These are phyloP conservation scores for Fusarium virguliforme DNA, from an alignment of 2,329 filamentous ascomycete genomes.

Conservation along the genomic window DNA sequence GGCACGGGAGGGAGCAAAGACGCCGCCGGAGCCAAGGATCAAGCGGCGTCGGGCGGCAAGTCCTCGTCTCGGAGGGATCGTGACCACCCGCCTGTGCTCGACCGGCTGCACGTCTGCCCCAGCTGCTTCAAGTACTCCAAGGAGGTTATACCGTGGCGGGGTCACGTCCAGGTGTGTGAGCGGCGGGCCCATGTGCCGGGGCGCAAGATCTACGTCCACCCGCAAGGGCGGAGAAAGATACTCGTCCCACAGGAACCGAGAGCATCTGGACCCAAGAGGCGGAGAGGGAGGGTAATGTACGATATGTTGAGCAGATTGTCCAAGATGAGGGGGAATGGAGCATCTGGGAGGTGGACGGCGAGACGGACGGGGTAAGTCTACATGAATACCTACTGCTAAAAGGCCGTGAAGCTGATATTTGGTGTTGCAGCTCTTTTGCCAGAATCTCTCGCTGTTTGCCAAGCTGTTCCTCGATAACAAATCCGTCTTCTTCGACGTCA, in stretches of 20 bases:
- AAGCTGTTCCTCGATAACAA: conserved; percentile 99
- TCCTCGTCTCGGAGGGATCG: conserved; percentile 55
- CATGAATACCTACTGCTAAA: not conserved
- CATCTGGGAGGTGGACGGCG: conserved; percentile 94
- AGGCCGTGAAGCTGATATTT: conserved; percentile 25
- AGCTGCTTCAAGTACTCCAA: conserved; percentile 94
- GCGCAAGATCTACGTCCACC: conserved; percentile 80
- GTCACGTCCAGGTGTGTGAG: conserved; percentile 73
- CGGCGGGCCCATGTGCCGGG: conserved; percentile 72
- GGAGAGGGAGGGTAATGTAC: conserved; percentile 56
- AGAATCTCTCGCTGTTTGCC: conserved; percentile 95
- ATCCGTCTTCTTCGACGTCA: conserved; percentile 97
- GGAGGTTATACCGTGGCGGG: conserved; percentile 72
- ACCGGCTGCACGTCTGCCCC: conserved; percentile 87
- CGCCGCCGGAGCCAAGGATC: conserved; percentile 48
- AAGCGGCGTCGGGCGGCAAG: conserved; percentile 45
- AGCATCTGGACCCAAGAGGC: conserved; percentile 57
- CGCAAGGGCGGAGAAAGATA: conserved; percentile 62
- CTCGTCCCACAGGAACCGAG: conserved; percentile 56
- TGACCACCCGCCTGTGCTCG: conserved; percentile 66
- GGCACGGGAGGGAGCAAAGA: conserved; percentile 54
- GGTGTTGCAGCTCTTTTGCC: conserved; percentile 80
- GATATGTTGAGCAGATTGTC: conserved; percentile 62
- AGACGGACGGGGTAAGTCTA: conserved; percentile 78
- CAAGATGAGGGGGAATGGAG: conserved; percentile 81